These are phyloP conservation scores for Beauveria scarabaeidicola DNA, from an alignment of 2,329 filamentous ascomycete genomes.

Conservation along the genomic window DNA sequence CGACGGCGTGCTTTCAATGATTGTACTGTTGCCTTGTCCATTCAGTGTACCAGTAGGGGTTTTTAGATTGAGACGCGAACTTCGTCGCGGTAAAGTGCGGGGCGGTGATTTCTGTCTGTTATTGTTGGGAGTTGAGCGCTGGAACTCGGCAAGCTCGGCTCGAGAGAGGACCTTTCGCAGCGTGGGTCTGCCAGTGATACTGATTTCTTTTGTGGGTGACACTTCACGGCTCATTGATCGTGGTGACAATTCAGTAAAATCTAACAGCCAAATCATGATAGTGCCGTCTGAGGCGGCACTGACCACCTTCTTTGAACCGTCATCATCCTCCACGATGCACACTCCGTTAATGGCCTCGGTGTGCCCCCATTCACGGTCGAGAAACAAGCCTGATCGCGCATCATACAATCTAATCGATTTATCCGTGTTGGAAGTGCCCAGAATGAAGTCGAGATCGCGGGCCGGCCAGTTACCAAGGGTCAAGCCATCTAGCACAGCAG, in stretches of 20 bases:
- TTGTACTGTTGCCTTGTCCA: conserved; percentile 31
- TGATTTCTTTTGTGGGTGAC: conserved; percentile 43
- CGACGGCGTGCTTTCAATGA: conserved; percentile 39
- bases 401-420: conserved; percentile 93
- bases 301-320: conserved; percentile 51
- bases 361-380: conserved; percentile 90
- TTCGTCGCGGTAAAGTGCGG: conserved; percentile 43
- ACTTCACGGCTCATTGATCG: conserved; percentile 40
- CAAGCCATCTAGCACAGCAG: conserved; percentile 75
- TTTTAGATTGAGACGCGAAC: conserved; percentile 42
- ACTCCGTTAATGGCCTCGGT: conserved; percentile 89
- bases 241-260: conserved; percentile 37
- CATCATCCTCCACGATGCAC: conserved; percentile 55
- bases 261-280: conserved; percentile 68
- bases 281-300: conserved; percentile 74
- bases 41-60: conserved; percentile 33
- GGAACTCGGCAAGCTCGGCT: conserved; percentile 76
- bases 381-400: conserved; percentile 61
- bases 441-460: conserved; percentile 55
- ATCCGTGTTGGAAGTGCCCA: conserved; percentile 88
- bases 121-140: conserved; percentile 35
- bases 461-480: conserved; percentile 50
- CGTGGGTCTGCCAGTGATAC: conserved; percentile 56
- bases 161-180: conserved; percentile 80
- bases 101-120: conserved; percentile 47